A percentile compares a stretch with the other conserved stretches of the same genome.
phyloP scores from a whole-genome alignment of 495 filamentous ascomycete genomes.

The Penicillium fimorum region DNA sequence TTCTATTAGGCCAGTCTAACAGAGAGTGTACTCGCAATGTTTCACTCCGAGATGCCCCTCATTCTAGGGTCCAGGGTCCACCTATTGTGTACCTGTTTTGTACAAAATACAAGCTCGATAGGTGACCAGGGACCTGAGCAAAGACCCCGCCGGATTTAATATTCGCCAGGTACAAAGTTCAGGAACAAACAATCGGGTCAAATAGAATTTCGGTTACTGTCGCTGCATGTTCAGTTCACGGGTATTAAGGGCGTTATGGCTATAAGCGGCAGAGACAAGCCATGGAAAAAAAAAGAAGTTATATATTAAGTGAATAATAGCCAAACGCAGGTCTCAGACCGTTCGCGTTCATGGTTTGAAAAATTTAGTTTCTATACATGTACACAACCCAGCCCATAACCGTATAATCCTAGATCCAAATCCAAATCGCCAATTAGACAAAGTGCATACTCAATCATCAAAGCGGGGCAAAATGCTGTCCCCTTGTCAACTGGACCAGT shows the following conservation, averaged over 20 bases:
- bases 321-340: not conserved
- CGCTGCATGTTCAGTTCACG: not conserved
- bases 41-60: not conserved
- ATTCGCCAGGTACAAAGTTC: conserved; percentile 6
- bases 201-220: not conserved
- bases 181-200: conserved; percentile 1
- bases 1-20: not conserved
- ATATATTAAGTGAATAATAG: not conserved
- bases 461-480: not conserved
- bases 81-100: not conserved
- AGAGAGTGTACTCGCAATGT: not conserved
- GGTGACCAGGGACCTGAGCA: not conserved
- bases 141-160: not conserved
- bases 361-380: conserved; percentile 1
- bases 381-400: not conserved
- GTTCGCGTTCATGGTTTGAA: not conserved
- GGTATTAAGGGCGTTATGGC: not conserved
- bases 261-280: not conserved
- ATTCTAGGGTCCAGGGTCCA: conserved; percentile 7
- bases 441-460: not conserved
- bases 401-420: not conserved
- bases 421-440: not conserved
- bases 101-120: not conserved
- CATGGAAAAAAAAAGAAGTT: not conserved
- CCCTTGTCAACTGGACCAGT: conserved; percentile 7